These are phyloP conservation scores for Diaporthe vaccinii DNA, from an alignment of 2,329 filamentous ascomycete genomes.

Conservation along the genomic window DNA sequence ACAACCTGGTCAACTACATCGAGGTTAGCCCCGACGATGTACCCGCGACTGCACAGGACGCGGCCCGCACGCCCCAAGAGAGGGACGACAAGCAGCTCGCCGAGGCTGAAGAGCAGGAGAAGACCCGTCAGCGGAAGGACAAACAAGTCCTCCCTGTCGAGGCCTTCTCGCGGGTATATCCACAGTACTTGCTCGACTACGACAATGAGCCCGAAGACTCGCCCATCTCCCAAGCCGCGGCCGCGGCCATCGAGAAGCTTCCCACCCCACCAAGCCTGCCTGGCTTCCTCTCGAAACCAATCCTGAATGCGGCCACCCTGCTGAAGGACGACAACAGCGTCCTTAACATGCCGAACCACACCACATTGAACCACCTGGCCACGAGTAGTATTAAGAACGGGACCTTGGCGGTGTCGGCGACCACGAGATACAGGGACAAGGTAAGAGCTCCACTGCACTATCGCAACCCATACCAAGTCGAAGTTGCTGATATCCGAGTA, in stretches of 20 bases:
- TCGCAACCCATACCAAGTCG: conserved; percentile 12
- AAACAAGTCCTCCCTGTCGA: conserved; percentile 69
- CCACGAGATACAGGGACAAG: conserved; percentile 98
- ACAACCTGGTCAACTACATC: conserved; percentile 98
- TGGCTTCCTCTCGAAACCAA: conserved; percentile 92
- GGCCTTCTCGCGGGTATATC: conserved; percentile 80
- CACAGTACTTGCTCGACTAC: conserved; percentile 87
- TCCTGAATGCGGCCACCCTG: conserved; percentile 89
- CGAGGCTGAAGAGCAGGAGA: conserved; percentile 58
- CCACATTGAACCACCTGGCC: conserved; percentile 94
- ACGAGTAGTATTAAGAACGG: conserved; percentile 99
- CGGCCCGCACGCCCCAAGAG: conserved; percentile 47
- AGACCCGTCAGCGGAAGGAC: conserved; percentile 61
- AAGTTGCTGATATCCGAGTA: conserved; percentile 54
- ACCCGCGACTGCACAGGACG: conserved; percentile 52
- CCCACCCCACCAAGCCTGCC: conserved; percentile 87
- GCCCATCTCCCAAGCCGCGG: conserved; percentile 79
- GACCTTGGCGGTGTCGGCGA: conserved; percentile 93
- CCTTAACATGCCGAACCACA: conserved; percentile 96
- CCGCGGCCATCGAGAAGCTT: conserved; percentile 81
- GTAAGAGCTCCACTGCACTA: conserved; percentile 60
- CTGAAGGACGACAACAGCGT: conserved; percentile 99
- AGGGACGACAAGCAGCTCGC: conserved; percentile 39
- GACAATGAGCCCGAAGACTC: conserved; percentile 84
- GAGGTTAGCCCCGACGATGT: conserved; percentile 87